Conservation (phyloP, 495 filamentous ascomycete species). For the Glutinoglossum americanum region DNA sequence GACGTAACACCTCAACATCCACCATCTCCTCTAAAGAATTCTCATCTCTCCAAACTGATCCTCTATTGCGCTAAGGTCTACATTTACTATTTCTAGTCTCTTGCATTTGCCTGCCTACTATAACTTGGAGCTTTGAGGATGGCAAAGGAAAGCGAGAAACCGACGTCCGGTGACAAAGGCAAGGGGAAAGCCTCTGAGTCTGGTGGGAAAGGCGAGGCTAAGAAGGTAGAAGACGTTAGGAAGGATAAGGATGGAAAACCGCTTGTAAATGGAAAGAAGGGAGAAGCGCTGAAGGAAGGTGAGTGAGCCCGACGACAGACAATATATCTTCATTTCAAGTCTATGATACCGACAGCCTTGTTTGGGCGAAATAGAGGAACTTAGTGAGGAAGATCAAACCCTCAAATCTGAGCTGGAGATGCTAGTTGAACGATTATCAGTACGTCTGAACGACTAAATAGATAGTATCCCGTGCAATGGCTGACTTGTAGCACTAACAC, state of each 20-base stretch:
- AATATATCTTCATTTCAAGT: not conserved
- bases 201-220: slow-evolving; percentile 32
- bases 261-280: slow-evolving; percentile 51
- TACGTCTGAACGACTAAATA: slow-evolving; percentile 20
- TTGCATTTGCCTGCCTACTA: not conserved
- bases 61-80: not conserved
- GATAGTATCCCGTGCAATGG: slow-evolving; percentile 8
- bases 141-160: slow-evolving; percentile 79
- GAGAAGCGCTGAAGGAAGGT: slow-evolving; percentile 39
- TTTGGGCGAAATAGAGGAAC: slow-evolving; percentile 37
- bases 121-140: slow-evolving; percentile 22
- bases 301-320: not conserved
- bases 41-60: not conserved
- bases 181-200: slow-evolving; percentile 69
- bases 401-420: slow-evolving; percentile 96
- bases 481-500: slow-evolving; percentile 8
- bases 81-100: not conserved
- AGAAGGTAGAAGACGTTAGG: slow-evolving; percentile 44
- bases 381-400: slow-evolving; percentile 94
- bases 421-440: slow-evolving; percentile 87
- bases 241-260: slow-evolving; percentile 43
- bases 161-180: slow-evolving; percentile 74
- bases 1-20: not conserved
- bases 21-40: not conserved
- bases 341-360: not conserved